Conservation (phyloP, 129 eudicot species). For the Lonicera japonica region DNA sequence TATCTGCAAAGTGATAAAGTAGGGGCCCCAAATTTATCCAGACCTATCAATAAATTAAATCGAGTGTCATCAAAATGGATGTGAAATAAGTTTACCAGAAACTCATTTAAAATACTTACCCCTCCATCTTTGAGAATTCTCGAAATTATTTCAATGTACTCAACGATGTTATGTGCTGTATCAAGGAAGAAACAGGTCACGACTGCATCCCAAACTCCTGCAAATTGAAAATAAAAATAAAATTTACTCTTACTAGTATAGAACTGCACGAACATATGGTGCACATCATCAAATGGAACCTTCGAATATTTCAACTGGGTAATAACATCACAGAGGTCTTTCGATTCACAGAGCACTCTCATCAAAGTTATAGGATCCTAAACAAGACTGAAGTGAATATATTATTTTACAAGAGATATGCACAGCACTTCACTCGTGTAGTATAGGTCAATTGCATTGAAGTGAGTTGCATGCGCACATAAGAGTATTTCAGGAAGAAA, state of each 20-base stretch:
- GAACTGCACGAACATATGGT: no score
- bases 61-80: not conserved
- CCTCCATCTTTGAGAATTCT: slow-evolving; percentile 92
- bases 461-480: no score
- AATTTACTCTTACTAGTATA: slow-evolving; percentile 1
- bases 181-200: slow-evolving; percentile 96
- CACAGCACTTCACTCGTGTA: no score
- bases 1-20: slow-evolving; percentile 95
- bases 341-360: no score
- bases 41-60: slow-evolving; percentile 46
- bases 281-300: no score
- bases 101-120: slow-evolving; percentile 38
- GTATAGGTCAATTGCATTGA: no score
- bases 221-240: slow-evolving; percentile 11
- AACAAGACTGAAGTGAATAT: no score
- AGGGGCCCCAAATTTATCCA: slow-evolving; percentile 98
- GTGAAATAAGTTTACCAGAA: slow-evolving; percentile 5
- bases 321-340: no score
- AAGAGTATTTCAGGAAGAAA: no score
- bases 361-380: no score
- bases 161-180: slow-evolving; percentile 89
- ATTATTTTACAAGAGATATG: no score
- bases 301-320: no score
- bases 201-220: slow-evolving; percentile 95
- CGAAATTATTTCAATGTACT: slow-evolving; percentile 84